phyloP scores from a whole-genome alignment of 2,329 filamentous ascomycete species.

The Cladosporium phlei region DNA sequence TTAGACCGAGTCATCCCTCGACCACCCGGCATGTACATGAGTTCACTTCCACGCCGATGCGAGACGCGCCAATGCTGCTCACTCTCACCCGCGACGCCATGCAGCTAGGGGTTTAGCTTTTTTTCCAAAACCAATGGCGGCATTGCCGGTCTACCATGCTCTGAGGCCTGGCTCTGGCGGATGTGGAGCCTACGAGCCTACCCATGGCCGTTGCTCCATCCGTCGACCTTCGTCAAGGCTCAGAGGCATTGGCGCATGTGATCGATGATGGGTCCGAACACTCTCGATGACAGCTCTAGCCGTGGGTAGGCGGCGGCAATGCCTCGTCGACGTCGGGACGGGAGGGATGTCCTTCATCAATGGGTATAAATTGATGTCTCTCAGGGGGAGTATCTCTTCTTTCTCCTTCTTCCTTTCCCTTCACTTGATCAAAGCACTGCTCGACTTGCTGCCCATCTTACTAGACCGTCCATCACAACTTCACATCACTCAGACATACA shows the following conservation, averaged over 20 bases:
- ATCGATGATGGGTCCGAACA: slow-evolving; percentile 20
- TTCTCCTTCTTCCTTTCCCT: slow-evolving; percentile 24
- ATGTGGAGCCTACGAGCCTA: too few species aligned
- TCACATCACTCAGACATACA: background rate
- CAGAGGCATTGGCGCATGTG: slow-evolving; percentile 19
- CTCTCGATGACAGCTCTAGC: slow-evolving; percentile 14
- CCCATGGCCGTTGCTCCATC: slow-evolving; percentile 7
- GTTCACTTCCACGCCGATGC: background rate
- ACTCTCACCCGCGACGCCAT: slow-evolving; percentile 16
- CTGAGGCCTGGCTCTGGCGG: slow-evolving; percentile 7
- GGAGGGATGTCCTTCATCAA: slow-evolving; percentile 18
- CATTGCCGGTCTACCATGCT: slow-evolving; percentile 9
- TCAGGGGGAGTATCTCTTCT: slow-evolving; percentile 15
- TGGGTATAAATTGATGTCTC: slow-evolving; percentile 27
- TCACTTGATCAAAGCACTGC: slow-evolving; percentile 6
- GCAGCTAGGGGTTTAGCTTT: slow-evolving; percentile 32
- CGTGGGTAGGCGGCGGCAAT: slow-evolving; percentile 5
- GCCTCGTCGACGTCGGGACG: slow-evolving; percentile 16
- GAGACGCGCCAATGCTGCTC: slow-evolving; percentile 1
- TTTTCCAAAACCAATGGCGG: slow-evolving; percentile 28
- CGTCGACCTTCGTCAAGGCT: slow-evolving; percentile 9
- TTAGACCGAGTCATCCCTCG: slow-evolving; percentile 3
- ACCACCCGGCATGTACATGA: background rate
- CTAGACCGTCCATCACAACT: background rate
- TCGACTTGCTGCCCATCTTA: slow-evolving; percentile 12